phyloP scores from a whole-genome alignment of 306 rosid genomes.

The Fagus sylvatica region DNA sequence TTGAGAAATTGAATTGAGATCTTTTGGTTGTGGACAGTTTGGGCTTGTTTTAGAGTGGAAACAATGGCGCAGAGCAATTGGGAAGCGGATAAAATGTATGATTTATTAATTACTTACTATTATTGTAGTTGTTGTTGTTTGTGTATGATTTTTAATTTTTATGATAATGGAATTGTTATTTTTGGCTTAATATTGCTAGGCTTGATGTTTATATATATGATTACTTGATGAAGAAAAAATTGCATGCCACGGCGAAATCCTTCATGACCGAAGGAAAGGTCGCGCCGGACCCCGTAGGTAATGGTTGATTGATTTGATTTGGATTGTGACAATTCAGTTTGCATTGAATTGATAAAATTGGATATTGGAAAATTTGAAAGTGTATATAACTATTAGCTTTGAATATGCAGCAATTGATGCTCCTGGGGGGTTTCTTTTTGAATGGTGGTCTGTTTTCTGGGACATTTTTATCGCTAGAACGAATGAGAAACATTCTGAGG shows the following conservation, averaged over 20 bases:
- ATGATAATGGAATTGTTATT: background rate
- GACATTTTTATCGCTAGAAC: conserved; percentile 91
- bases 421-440: conserved; percentile 92
- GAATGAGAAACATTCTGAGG: conserved; percentile 90
- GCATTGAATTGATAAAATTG: background rate
- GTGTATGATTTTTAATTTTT: background rate
- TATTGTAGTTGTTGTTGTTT: background rate
- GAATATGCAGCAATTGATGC: conserved; percentile 92
- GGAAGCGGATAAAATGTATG: conserved; percentile 98
- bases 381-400: conserved; percentile 13
- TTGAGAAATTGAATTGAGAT: conserved; percentile 19
- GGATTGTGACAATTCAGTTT: background rate
- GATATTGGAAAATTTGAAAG: background rate
- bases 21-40: conserved; percentile 33
- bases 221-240: conserved; percentile 88
- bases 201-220: conserved; percentile 96
- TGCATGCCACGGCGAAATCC: conserved; percentile 87
- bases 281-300: conserved; percentile 95
- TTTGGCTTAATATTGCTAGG: conserved; percentile 43
- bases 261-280: conserved; percentile 97
- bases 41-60: conserved; percentile 21
- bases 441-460: conserved; percentile 99
- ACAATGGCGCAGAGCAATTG: conserved; percentile 90
- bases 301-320: conserved; percentile 19
- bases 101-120: background rate